Conservation (phyloP, 2,329 filamentous ascomycete genomes). For the Gyromitra esculenta region DNA sequence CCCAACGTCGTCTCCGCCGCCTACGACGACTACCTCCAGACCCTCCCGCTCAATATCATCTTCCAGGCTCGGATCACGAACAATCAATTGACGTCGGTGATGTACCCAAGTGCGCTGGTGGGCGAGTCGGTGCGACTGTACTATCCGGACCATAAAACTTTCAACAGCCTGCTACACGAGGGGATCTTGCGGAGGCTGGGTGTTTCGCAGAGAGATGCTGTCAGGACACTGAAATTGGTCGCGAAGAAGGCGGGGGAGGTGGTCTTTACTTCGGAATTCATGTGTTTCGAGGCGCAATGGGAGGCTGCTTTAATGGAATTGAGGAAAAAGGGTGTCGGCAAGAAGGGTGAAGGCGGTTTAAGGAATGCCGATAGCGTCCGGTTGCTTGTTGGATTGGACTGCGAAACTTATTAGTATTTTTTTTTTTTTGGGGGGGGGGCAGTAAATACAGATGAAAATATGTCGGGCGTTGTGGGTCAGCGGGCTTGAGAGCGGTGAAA, state of each 20-base stretch:
- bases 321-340: slow-evolving; percentile 31
- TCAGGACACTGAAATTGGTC: slow-evolving; percentile 34
- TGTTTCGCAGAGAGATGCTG: slow-evolving; percentile 27
- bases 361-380: slow-evolving; percentile 37
- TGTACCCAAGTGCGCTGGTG: slow-evolving; percentile 35
- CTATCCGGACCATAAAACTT: slow-evolving; percentile 42
- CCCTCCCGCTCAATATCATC: slow-evolving; percentile 38
- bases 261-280: slow-evolving; percentile 28
- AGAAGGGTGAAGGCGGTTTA: slow-evolving; percentile 31
- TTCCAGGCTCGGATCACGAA: slow-evolving; percentile 40
- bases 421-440: neutral
- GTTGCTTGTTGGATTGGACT: slow-evolving; percentile 41
- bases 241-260: slow-evolving; percentile 43
- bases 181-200: slow-evolving; percentile 34
- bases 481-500: neutral
- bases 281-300: slow-evolving; percentile 45
- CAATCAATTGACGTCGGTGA: slow-evolving; percentile 6
- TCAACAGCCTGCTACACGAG: slow-evolving; percentile 39
- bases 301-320: slow-evolving; percentile 36
- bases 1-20: slow-evolving; percentile 32
- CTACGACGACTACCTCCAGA: slow-evolving; percentile 41
- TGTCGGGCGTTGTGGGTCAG: neutral
- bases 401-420: slow-evolving; percentile 31
- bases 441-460: neutral
- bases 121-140: slow-evolving; percentile 43